A percentile compares a stretch with the other conserved stretches of the same genome.
These are phyloP conservation scores for Venturia oleaginea DNA, from an alignment of 2,329 filamentous ascomycete genomes.

Conservation along the genomic window DNA sequence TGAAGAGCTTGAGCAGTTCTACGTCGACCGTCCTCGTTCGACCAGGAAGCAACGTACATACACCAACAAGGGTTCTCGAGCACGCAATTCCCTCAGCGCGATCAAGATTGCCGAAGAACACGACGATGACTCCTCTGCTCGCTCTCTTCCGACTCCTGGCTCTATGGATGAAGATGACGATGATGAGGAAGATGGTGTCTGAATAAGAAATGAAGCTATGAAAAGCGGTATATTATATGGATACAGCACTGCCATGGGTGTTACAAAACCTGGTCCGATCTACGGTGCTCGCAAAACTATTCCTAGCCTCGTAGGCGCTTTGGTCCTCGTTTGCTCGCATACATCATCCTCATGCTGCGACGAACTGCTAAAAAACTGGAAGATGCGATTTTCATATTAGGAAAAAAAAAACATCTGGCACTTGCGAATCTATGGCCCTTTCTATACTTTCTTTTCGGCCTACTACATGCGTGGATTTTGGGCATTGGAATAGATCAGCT, in stretches of 20 bases:
- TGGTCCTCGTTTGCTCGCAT: background rate
- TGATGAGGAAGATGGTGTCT: conserved; percentile 3
- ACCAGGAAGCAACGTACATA: background rate
- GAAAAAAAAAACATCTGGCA: background rate
- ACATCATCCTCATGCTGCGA: background rate
- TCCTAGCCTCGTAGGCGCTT: background rate
- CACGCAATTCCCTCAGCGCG: background rate
- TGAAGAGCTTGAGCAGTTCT: background rate
- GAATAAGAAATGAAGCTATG: background rate
- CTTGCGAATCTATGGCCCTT: background rate
- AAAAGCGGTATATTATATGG: background rate
- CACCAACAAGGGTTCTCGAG: background rate
- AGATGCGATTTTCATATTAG: background rate
- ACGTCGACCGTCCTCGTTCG: background rate
- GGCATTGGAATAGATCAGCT: background rate
- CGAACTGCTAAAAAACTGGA: background rate
- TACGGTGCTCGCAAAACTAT: background rate
- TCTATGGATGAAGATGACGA: background rate
- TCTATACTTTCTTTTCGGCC: background rate
- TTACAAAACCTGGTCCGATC: background rate
- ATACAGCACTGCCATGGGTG: too few species aligned
- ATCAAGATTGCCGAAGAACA: conserved; percentile 21
- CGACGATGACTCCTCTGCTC: background rate
- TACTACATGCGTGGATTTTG: background rate
- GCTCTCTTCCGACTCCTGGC: background rate